Base-by-base conservation (phyloP, 1,284 basidiomycete species). In the Ceraceosorus bombacis region DNA sequence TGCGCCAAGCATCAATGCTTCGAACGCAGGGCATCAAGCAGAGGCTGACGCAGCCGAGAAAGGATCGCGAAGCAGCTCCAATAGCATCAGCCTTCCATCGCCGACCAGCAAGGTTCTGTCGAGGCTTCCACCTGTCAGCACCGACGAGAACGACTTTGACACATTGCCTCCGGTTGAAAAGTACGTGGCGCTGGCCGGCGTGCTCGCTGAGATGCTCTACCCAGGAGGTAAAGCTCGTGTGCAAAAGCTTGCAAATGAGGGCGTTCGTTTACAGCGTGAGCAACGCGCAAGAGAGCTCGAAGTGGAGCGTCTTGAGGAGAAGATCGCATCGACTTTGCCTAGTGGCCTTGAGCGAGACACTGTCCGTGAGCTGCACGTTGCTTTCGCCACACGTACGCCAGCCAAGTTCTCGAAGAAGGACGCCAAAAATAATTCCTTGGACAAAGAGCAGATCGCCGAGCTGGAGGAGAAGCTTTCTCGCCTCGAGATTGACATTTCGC, bases 101-200 rank as follows among this genome's bases (percentile, higher is more conserved):
- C 43, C 43, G 10, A 27, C 27, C 27, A 46, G 43, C 43, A 46
- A 46, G 9, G 43, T 46, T 10, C 43, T 46, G 43, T 46, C 43
- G 2, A 10, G 43, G 9, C 43, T 46, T 2, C 43, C 43, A 15
- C 43, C 43, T 2, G 10, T 46, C 10, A 15, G 15, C 9, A 27
- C 27, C 27, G 43, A 46, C 43, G 10, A 46, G 10, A 46, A 46
- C 43, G 43, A 46, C 43, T 15, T 46, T 15, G 43, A 46, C 43
- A 10, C 43, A 46, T 15, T 46, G 43, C 43, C 43, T 10, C 43
- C 43, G 43, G 43, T 46, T 15, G 43, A 46, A 4, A 46, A 46
- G 43, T 46, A 46, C 43, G 43, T 46, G 43, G 43, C 43, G 10
- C 43, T 46, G 43, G 43, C 43, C 43, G 43, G 43, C 15, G 43